Evolutionary conservation across 2,329 filamentous ascomycete genomes (phyloP).

Genomic region (Fusarium oligoseptatum): DNA sequence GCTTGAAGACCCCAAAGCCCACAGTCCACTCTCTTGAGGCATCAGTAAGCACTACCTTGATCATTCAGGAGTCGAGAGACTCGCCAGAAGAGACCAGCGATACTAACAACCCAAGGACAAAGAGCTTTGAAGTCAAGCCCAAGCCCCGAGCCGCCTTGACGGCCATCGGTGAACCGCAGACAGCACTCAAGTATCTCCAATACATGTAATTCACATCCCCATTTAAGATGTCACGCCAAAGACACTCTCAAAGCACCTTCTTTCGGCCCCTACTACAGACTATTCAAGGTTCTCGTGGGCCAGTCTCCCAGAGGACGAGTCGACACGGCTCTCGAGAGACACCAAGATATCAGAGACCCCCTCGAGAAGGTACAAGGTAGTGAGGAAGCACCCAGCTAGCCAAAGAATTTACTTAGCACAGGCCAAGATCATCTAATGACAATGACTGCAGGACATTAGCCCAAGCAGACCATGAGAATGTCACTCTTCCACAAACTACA

Average conservation of each 20-base stretch:
- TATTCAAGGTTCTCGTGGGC: neutral
- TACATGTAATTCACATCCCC: neutral
- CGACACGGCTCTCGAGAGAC: neutral
- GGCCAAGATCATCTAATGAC: neutral
- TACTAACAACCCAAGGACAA: neutral
- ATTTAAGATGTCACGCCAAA: neutral
- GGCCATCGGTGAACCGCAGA: neutral
- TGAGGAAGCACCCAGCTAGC: neutral
- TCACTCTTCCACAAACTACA: neutral
- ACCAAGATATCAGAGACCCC: neutral
- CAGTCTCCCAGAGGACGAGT: neutral
- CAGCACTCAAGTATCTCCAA: neutral
- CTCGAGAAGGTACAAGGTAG: neutral
- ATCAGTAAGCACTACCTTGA: neutral
- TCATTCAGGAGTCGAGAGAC: neutral
- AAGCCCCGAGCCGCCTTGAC: neutral
- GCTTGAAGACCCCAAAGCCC: neutral
- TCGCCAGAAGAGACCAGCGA: neutral
- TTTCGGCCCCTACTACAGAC: neutral
- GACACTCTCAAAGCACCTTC: neutral
- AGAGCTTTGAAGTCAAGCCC: neutral
- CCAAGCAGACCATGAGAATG: neutral
- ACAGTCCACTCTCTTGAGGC: neutral
- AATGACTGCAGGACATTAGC: neutral
- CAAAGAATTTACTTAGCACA: neutral